phyloP scores from a whole-genome alignment of 163 green algal species.

The Coccomyxa subellipsoidea region DNA sequence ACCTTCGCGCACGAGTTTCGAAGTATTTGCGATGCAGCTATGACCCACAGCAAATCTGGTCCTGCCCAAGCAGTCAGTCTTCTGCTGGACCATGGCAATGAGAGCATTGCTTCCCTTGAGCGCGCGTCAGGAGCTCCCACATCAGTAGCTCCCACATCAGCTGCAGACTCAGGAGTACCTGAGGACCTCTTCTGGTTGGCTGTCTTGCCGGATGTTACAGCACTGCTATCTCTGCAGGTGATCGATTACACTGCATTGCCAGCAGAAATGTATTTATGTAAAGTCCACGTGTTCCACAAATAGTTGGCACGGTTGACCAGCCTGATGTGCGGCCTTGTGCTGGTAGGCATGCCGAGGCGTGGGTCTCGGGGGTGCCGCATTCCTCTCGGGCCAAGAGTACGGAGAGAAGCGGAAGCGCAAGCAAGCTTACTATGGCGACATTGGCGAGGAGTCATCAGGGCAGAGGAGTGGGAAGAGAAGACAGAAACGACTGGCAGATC shows the following conservation, averaged over 20 bases:
- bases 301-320: too few relatives aligned
- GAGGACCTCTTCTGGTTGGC: not conserved
- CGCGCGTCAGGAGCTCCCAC: not conserved
- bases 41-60: not conserved
- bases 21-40: not conserved
- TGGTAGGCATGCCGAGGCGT: not conserved
- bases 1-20: not conserved
- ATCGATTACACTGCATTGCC: too few relatives aligned
- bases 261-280: too few relatives aligned
- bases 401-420: not conserved
- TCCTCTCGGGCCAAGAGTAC: not conserved
- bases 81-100: conserved; percentile 31
- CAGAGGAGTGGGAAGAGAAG: not conserved
- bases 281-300: too few relatives aligned
- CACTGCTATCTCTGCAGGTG: not conserved
- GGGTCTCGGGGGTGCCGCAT: not conserved
- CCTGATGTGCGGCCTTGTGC: not conserved
- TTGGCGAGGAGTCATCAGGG: not conserved
- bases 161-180: not conserved
- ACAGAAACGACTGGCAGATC: not conserved
- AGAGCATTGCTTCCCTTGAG: conserved; percentile 10
- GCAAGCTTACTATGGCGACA: not conserved
- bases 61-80: conserved; percentile 22
- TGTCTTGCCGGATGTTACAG: not conserved
- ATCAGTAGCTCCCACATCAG: not conserved